A percentile compares a stretch with the other conserved stretches of the same genome.
Evolutionary conservation across 1,284 basidiomycete genomes (phyloP).

Genomic region (Cryptococcus floricola): DNA sequence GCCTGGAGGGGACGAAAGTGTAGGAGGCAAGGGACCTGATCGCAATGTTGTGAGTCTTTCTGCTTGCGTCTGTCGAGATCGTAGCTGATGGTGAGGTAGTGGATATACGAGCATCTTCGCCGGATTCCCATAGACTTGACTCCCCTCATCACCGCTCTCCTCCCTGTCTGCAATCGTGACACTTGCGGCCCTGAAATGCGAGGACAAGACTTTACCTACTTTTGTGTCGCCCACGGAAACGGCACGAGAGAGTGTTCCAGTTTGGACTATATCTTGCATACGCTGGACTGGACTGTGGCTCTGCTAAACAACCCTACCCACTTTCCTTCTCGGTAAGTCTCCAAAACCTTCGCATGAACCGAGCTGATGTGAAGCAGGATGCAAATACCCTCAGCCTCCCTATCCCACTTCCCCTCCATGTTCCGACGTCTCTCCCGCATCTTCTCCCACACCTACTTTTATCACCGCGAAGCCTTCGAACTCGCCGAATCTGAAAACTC

Average conservation of each 20-base stretch:
- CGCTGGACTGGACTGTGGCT: slow-evolving; percentile 87
- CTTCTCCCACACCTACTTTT: slow-evolving; percentile 92
- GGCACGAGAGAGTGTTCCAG: slow-evolving; percentile 76
- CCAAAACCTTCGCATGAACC: not conserved
- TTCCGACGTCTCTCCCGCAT: slow-evolving; percentile 75
- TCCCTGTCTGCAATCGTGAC: slow-evolving; percentile 74
- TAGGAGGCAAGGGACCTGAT: slow-evolving; percentile 50
- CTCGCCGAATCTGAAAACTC: slow-evolving; percentile 67
- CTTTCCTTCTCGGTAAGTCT: slow-evolving; percentile 76
- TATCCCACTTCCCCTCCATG: slow-evolving; percentile 75
- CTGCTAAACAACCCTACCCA: slow-evolving; percentile 83
- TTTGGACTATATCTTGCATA: slow-evolving; percentile 95
- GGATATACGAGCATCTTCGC: slow-evolving; percentile 94
- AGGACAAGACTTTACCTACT: slow-evolving; percentile 91
- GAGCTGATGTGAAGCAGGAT: slow-evolving; percentile 53
- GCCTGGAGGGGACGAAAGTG: slow-evolving; percentile 52
- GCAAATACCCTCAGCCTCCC: slow-evolving; percentile 71
- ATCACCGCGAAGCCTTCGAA: slow-evolving; percentile 74
- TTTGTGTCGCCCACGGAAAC: slow-evolving; percentile 79
- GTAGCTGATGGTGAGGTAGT: slow-evolving; percentile 51
- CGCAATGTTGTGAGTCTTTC: slow-evolving; percentile 49
- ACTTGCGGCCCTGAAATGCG: slow-evolving; percentile 89
- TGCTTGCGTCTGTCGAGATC: not conserved
- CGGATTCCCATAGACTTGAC: slow-evolving; percentile 89
- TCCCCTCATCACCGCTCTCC: slow-evolving; percentile 78